Base-by-base conservation (phyloP, 495 filamentous ascomycete species). In the Daldinia concentrica region DNA sequence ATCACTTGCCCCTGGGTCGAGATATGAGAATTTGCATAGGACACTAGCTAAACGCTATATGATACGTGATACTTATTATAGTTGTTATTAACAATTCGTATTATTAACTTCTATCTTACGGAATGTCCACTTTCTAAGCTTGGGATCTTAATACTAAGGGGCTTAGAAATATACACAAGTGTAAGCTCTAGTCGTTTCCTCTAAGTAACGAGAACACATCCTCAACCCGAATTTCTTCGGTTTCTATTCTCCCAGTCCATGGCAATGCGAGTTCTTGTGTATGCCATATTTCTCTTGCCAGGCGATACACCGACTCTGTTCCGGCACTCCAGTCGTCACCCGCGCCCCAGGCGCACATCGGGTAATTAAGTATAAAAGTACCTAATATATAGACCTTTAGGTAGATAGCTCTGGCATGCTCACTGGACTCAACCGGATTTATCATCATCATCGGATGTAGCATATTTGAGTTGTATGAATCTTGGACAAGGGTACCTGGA, bases 81-180 rank as follows among this genome's bases (percentile, higher is more conserved):
- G 14, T n/a, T 19, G 8, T 17, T 7, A 19, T 43, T 17, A 7
- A 19, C 2, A 6, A 7, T 45, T 45, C 17, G n/a, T 19, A 45
- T 45, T 22, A 8, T 3, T 8, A 45, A 6, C 41, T 45, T 17
- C 34, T 12, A 14, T 19, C 7, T 57, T 37, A 19, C 3, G n/a
- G n/a, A 6, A 17, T 32, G 9, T 0, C 54, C 6, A 80, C 82
- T 6, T 45, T 84, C 29, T 75, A 79, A 1, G 79, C 82, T 1
- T 71, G 81, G 15, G 80, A 85, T 43, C 57, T 84, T n/a, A 77
- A 78, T 69, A 54, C 72, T 4, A 7, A 22, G n/a, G 1, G 17
- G 6, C 41, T 45, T 17, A 9, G 17, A 45, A 6, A 45, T 22
- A 6, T 19, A 17, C 8, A 45, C 41, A 45, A 17, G n/a, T 17